Evolutionary conservation across 495 filamentous ascomycete species (phyloP).

Genomic region (Aspergillus saccharolyticus): DNA sequence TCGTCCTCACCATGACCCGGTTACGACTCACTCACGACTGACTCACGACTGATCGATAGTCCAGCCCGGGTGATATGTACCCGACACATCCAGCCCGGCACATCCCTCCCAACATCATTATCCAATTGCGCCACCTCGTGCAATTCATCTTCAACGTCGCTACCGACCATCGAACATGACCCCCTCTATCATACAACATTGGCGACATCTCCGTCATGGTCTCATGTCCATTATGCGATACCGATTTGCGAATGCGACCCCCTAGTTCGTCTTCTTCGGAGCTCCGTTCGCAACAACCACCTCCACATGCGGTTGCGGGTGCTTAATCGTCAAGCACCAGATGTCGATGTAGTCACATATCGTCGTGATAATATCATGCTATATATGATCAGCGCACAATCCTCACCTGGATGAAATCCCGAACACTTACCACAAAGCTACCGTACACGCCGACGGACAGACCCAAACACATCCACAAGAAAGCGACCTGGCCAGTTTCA

Average conservation of each 20-base stretch:
- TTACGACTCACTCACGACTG: no score
- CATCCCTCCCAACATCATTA: background rate
- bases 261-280: conserved; percentile 32
- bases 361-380: conserved; percentile 86
- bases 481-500: conserved; percentile 75
- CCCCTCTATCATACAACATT: background rate
- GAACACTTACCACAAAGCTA: conserved; percentile 74
- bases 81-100: background rate
- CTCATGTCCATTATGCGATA: background rate
- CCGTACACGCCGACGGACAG: conserved; percentile 81
- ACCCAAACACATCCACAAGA: conserved; percentile 79
- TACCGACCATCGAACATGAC: background rate
- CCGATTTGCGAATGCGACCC: background rate
- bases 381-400: conserved; percentile 9
- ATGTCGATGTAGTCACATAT: conserved; percentile 98
- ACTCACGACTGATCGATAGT: conserved; percentile 5
- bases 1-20: no score
- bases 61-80: conserved; percentile 5
- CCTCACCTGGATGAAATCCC: background rate
- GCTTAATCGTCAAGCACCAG: conserved; percentile 96
- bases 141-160: background rate
- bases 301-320: conserved; percentile 45
- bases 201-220: background rate
- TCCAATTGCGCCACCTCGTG: background rate
- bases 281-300: conserved; percentile 22